Conservation (phyloP, 306 rosid genomes). For the Glycine latifolia region DNA sequence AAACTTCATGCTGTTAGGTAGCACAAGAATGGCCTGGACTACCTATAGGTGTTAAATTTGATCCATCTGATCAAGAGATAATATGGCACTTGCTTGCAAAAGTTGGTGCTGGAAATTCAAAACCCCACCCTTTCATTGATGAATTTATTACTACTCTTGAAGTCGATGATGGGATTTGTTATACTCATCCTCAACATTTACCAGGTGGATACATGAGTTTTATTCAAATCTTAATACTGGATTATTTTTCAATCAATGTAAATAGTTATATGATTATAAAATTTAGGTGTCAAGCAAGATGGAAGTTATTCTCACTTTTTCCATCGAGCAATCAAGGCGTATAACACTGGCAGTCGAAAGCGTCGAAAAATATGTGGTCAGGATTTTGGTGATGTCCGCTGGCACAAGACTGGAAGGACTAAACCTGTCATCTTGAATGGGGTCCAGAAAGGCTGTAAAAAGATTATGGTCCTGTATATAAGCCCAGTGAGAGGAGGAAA, state of each 20-base stretch:
- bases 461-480: constrained; percentile 81
- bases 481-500: constrained; percentile 64
- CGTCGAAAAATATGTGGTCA: constrained; percentile 70
- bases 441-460: constrained; percentile 77
- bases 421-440: constrained; percentile 74
- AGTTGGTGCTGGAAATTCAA: constrained; percentile 56
- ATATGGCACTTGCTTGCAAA: constrained; percentile 79
- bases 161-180: constrained; percentile 76
- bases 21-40: constrained; percentile 86
- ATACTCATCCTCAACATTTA: constrained; percentile 78
- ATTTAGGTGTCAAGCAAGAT: constrained; percentile 77
- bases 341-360: constrained; percentile 79
- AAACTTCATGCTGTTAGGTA: constrained; percentile 57
- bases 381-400: constrained; percentile 78
- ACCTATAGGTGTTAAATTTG: constrained; percentile 89
- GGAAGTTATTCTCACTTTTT: constrained; percentile 78
- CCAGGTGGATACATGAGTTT: constrained; percentile 62
- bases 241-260: constrained; percentile 28
- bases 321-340: constrained; percentile 83
- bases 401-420: constrained; percentile 92
- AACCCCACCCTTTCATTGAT: constrained; percentile 78
- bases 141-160: constrained; percentile 76
- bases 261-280: constrained; percentile 7
- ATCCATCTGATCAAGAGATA: constrained; percentile 85
- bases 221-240: constrained; percentile 9